These are phyloP conservation scores for Zizania latifolia DNA, from an alignment of 176 grass and related monocot genomes.

Conservation along the genomic window DNA sequence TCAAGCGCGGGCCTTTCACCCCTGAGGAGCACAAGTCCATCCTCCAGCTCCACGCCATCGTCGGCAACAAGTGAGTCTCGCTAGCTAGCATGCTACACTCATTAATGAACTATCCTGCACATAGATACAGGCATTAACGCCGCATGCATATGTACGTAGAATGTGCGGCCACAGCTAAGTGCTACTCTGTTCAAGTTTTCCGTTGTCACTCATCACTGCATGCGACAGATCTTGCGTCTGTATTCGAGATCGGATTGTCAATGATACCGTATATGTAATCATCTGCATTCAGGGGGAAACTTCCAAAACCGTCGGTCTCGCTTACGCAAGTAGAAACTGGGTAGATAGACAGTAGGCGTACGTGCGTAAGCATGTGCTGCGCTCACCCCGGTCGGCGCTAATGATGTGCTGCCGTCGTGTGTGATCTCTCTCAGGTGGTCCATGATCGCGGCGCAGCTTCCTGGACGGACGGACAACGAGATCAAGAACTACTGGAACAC, in stretches of 20 bases:
- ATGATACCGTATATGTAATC: neutral
- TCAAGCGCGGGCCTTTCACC: conserved; percentile 91
- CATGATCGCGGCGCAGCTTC: conserved; percentile 85
- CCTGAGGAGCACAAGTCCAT: conserved; percentile 83
- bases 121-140: neutral
- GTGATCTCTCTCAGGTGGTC: conserved; percentile 58
- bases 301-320: neutral
- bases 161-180: neutral
- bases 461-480: conserved; percentile 86
- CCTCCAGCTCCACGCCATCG: conserved; percentile 87
- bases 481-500: conserved; percentile 99
- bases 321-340: neutral
- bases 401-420: conserved; percentile 1
- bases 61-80: conserved; percentile 77
- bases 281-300: neutral
- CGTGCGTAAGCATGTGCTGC: neutral
- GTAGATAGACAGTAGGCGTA: neutral
- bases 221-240: neutral
- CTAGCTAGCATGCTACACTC: neutral
- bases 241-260: conserved; percentile 3
- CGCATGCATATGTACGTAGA: neutral
- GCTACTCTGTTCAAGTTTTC: neutral
- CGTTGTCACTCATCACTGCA: too few relatives aligned
- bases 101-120: neutral
- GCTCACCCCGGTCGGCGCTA: neutral